Percentiles rank a stretch among this genome's conserved stretches.
Conservation (phyloP, 257 asterid genomes). For the Solanum ossicruentum region DNA sequence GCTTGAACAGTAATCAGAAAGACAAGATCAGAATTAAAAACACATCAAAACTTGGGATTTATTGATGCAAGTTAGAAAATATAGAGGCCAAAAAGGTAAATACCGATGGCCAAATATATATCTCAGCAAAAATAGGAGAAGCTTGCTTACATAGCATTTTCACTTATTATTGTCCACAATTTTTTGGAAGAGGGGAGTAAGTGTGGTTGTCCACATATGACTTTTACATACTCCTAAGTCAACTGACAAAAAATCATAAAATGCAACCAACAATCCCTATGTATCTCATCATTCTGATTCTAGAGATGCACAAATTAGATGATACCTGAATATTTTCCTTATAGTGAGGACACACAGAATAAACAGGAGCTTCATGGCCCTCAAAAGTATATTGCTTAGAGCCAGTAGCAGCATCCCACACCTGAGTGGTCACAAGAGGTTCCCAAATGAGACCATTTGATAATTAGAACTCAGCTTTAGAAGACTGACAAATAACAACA, state of each 20-base stretch:
- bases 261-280: not conserved
- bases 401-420: constrained; percentile 41
- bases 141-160: not conserved
- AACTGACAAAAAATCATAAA: not conserved
- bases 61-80: not conserved
- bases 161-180: not conserved
- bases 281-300: not conserved
- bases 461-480: not conserved
- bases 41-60: not conserved
- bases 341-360: constrained; percentile 38
- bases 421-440: constrained; percentile 9
- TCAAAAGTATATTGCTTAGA: constrained; percentile 28
- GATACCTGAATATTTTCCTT: constrained; percentile 35
- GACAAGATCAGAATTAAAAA: not conserved
- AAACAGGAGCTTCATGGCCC: constrained; percentile 49
- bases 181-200: not conserved
- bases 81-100: not conserved
- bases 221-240: not conserved
- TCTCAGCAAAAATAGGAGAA: not conserved
- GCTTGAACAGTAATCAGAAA: not conserved
- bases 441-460: not conserved
- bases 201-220: not conserved
- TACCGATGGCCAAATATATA: not conserved
- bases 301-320: not conserved
- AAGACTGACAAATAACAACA: not conserved